Conservation (phyloP, 2,329 filamentous ascomycete species). For the Magnaporthiopsis rhizophila region DNA sequence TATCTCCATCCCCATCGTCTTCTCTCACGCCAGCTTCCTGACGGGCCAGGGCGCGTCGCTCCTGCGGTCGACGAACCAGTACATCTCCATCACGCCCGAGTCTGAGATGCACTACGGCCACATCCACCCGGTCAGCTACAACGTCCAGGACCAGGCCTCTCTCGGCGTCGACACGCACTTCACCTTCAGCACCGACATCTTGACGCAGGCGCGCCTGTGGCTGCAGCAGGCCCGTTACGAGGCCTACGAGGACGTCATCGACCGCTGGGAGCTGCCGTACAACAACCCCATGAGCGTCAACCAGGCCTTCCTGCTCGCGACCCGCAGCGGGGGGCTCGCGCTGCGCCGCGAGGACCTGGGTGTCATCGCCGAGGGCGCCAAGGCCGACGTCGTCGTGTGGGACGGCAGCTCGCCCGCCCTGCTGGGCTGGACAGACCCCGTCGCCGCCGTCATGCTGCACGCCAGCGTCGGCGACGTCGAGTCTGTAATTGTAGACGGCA, state of each 20-base stretch:
- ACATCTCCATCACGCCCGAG: slow-evolving; percentile 50
- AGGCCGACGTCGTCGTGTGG: slow-evolving; percentile 47
- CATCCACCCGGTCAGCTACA: slow-evolving; percentile 32
- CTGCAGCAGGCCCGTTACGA: slow-evolving; percentile 35
- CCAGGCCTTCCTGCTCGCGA: slow-evolving; percentile 49
- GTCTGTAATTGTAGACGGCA: slow-evolving; percentile 41
- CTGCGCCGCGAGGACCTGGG: slow-evolving; percentile 44
- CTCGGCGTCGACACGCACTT: slow-evolving; percentile 48
- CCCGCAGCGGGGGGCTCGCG: slow-evolving; percentile 41
- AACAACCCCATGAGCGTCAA: slow-evolving; percentile 43
- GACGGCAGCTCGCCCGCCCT: slow-evolving; percentile 39
- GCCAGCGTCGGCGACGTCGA: slow-evolving; percentile 43
- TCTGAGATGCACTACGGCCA: slow-evolving; percentile 54
- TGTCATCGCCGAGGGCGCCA: slow-evolving; percentile 37
- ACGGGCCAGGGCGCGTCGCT: slow-evolving; percentile 29
- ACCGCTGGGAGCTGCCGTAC: slow-evolving; percentile 32
- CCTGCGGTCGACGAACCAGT: slow-evolving; percentile 40
- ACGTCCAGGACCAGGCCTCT: slow-evolving; percentile 40
- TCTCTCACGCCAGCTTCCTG: slow-evolving; percentile 42
- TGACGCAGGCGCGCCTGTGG: slow-evolving; percentile 47
- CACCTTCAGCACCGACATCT: slow-evolving; percentile 40
- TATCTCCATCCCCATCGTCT: slow-evolving; percentile 37
- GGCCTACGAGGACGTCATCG: slow-evolving; percentile 30
- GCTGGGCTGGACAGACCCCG: slow-evolving; percentile 46
- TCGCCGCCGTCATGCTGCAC: slow-evolving; percentile 49